Conservation (phyloP, 176 grass and related monocot species). For the Juncus effusus region DNA sequence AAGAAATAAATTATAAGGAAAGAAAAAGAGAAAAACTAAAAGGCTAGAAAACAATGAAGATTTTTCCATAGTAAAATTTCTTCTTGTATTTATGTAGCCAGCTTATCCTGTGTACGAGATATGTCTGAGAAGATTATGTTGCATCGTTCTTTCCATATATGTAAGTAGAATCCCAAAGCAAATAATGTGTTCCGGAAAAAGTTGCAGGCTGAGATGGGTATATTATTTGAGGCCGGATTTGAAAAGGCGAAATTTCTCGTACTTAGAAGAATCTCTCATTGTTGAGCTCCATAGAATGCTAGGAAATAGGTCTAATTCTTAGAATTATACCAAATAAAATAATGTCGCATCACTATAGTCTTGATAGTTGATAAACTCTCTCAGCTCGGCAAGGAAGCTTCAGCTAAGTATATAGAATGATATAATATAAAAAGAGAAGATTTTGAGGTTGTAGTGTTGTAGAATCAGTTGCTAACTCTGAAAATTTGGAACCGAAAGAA, state of each 20-base stretch:
- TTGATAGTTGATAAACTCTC: constrained; percentile 47
- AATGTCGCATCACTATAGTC: constrained; percentile 71
- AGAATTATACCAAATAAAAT: constrained; percentile 41
- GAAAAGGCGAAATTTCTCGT: constrained; percentile 97
- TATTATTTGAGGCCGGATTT: constrained; percentile 95
- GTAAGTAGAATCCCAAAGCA: too few species aligned
- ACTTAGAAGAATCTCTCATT: constrained; percentile 92
- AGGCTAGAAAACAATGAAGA: too few species aligned
- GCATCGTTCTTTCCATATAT: too few species aligned
- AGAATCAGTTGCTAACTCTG: constrained; percentile 58
- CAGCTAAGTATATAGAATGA: constrained; percentile 21
- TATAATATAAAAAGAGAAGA: constrained; percentile 42
- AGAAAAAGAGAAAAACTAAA: too few species aligned
- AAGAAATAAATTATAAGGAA: too few species aligned
- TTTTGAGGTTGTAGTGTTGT: constrained; percentile 28
- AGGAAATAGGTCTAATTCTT: constrained; percentile 60
- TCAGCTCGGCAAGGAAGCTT: constrained; percentile 58
- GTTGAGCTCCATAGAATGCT: constrained; percentile 90
- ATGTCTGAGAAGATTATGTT: too few species aligned
- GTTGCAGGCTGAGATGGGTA: constrained; percentile 98
- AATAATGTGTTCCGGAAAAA: constrained; percentile 45
- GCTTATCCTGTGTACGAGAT: too few species aligned
- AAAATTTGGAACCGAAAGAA: constrained; percentile 52
- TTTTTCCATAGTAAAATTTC: too few species aligned
- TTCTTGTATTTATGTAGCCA: too few species aligned